Evolutionary conservation across 768 basidiomycete species (phyloP).

Genomic region (Pulveroboletus sp.): DNA sequence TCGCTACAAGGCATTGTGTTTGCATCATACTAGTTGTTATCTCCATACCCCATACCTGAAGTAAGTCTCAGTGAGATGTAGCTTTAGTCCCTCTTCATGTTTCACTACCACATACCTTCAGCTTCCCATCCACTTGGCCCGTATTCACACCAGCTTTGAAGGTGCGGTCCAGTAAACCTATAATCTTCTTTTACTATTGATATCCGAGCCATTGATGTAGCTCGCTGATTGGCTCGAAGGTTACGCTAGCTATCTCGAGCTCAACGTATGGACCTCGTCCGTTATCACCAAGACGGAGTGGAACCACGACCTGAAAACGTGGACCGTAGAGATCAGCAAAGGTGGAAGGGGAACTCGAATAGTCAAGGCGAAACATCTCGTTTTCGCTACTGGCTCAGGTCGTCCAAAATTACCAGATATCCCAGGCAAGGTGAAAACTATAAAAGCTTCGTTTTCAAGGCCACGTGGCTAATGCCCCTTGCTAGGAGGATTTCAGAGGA

Average conservation of each 20-base stretch:
- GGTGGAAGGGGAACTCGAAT: slow-evolving; percentile 31
- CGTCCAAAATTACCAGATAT: slow-evolving; percentile 43
- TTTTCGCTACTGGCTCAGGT: slow-evolving; percentile 56
- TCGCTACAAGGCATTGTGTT: slow-evolving; percentile 54
- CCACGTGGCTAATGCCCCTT: slow-evolving; percentile 2
- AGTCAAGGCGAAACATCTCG: slow-evolving; percentile 47
- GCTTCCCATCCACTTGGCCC: slow-evolving; percentile 57
- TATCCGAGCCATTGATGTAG: slow-evolving; percentile 42
- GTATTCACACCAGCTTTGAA: slow-evolving; percentile 49
- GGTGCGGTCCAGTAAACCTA: slow-evolving; percentile 30
- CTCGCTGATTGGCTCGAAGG: slow-evolving; percentile 67
- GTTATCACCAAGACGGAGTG: slow-evolving; percentile 37
- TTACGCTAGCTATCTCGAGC: slow-evolving; percentile 56
- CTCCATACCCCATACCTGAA: slow-evolving; percentile 56
- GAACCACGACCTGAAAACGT: slow-evolving; percentile 42
- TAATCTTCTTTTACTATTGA: slow-evolving; percentile 66
- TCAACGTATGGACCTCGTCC: slow-evolving; percentile 62
- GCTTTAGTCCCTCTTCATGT: not conserved
- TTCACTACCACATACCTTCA: too few species aligned
- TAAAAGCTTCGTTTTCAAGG: not conserved
- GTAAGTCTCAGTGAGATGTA: slow-evolving; percentile 28
- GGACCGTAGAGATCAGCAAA: slow-evolving; percentile 28
- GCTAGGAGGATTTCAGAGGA: slow-evolving; percentile 52
- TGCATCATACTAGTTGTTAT: slow-evolving; percentile 54
- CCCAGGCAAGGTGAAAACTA: slow-evolving; percentile 40